Conservation (phyloP, 169 alveolate species). For the Fabrea salina region DNA sequence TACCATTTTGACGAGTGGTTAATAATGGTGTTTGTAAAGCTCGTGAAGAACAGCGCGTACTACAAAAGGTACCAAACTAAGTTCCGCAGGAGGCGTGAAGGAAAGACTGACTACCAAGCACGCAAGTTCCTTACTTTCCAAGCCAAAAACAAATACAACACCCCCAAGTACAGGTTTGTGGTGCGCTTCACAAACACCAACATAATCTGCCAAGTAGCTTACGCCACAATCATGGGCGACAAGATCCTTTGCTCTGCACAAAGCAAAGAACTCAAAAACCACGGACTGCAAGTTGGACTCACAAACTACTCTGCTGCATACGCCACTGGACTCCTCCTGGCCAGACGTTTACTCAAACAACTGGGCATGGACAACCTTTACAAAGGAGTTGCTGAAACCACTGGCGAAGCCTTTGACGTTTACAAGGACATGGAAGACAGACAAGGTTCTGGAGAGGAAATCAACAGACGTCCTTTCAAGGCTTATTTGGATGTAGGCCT, state of each 20-base stretch:
- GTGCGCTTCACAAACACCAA: conserved; percentile 95
- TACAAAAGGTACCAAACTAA: conserved; percentile 99
- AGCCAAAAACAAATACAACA: conserved; percentile 99
- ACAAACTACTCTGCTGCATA: conserved; percentile 99
- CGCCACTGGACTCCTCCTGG: conserved; percentile 98
- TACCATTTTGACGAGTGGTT: too few relatives aligned
- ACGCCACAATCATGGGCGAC: conserved; percentile 98
- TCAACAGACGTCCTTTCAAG: conserved; percentile 96
- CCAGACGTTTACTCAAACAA: conserved; percentile 95
- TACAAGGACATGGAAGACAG: conserved; percentile 90
- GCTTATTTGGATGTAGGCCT: conserved; percentile 99
- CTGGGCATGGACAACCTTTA: conserved; percentile 90
- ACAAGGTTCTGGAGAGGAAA: conserved; percentile 58
- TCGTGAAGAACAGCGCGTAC: conserved; percentile 97
- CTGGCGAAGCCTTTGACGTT: conserved; percentile 96
- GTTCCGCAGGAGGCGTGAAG: conserved; percentile 99
- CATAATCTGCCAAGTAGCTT: conserved; percentile 96
- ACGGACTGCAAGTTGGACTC: conserved; percentile 98
- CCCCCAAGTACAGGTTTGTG: conserved; percentile 99
- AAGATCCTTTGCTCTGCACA: conserved; percentile 95
- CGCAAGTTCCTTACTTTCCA: conserved; percentile 96
- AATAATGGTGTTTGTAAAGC: conserved; percentile 96
- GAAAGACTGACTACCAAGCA: conserved; percentile 99
- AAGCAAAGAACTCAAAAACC: conserved; percentile 94
- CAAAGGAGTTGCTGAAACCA: conserved; percentile 92